phyloP scores from a whole-genome alignment of 371 early-diverging fungal genomes.

The Blastocladiella emersonii region DNA sequence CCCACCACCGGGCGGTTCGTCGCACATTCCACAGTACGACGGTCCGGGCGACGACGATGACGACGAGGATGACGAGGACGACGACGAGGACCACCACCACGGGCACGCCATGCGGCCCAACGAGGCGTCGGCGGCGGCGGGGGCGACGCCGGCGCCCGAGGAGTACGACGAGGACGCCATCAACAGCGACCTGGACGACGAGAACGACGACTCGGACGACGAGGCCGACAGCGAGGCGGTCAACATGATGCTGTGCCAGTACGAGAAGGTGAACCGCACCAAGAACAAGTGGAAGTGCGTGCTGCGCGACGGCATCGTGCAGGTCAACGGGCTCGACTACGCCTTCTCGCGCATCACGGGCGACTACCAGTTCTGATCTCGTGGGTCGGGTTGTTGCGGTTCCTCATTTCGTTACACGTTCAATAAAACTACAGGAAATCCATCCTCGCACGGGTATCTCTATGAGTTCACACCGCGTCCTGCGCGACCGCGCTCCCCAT shows the following conservation, averaged over 20 bases:
- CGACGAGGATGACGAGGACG: constrained; percentile 12
- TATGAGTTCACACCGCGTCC: too few species aligned
- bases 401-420: too few species aligned
- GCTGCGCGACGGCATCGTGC: constrained; percentile 85
- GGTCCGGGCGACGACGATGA: not conserved
- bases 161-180: constrained; percentile 51
- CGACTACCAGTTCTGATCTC: constrained; percentile 47
- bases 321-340: constrained; percentile 86
- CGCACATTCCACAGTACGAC: not conserved
- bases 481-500: too few species aligned
- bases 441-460: too few species aligned
- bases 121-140: constrained; percentile 9
- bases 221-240: constrained; percentile 53
- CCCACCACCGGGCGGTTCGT: too few species aligned
- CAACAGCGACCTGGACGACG: constrained; percentile 71
- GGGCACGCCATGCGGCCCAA: too few species aligned
- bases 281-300: constrained; percentile 97
- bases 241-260: constrained; percentile 83
- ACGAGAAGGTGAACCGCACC: constrained; percentile 83
- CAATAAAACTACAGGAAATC: too few species aligned
- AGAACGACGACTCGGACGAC: constrained; percentile 55
- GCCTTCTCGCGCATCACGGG: constrained; percentile 83
- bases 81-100: constrained; percentile 17
- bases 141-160: too few species aligned
- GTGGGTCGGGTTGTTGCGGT: too few species aligned